Evolutionary conservation across 805 yeast species (phyloP), one percentile per base, ranked within the genome.

Genomic region (Helenozyma rhizophorensis): DNA sequence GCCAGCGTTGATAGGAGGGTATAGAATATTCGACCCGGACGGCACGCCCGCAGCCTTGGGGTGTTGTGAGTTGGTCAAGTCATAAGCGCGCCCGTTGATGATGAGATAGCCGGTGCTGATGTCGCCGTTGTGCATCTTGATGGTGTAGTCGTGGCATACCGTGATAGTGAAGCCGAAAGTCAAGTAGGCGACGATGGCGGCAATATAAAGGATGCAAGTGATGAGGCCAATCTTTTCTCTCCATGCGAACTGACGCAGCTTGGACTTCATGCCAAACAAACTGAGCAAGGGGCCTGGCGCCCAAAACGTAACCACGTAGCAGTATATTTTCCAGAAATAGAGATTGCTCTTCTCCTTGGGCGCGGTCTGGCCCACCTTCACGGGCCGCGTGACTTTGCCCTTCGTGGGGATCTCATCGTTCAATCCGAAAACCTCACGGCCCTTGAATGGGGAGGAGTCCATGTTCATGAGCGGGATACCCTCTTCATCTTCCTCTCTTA

Each of bases 161-260:
- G 95, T 74, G 47, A 73, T 74, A 8, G 96, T 83, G 61, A 90
- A 66, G 72, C 97, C 97, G 62, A 90, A 90, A 2, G 96, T 87
- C 45, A 90, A 66, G 54, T 71, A 93, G 1, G 95, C 96, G 24
- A 88, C 83, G 32, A 83, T 56, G 0, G 85, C 77, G 34, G 93
- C 97, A 28, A 84, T 62, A 45, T 73, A 72, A 13, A 82, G 43
- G 47, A 90, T 88, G 34, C 88, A 70, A 1, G 93, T 72, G 27
- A 90, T 68, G 27, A 93, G 68, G 2, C 87, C 97, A 34, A 89
- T 83, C 53, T 90, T 90, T 53, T 93, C 98, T 52, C 98, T 74
- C 98, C 98, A 93, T 0, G 97, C 97, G 68, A 78, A 77, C 54
- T 89, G 97, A 39, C 95, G 76, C 27, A 80, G 89, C 45, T 78